Base-by-base conservation (phyloP, 2,329 filamentous ascomycete species). In the Fusarium odoratissimum region DNA sequence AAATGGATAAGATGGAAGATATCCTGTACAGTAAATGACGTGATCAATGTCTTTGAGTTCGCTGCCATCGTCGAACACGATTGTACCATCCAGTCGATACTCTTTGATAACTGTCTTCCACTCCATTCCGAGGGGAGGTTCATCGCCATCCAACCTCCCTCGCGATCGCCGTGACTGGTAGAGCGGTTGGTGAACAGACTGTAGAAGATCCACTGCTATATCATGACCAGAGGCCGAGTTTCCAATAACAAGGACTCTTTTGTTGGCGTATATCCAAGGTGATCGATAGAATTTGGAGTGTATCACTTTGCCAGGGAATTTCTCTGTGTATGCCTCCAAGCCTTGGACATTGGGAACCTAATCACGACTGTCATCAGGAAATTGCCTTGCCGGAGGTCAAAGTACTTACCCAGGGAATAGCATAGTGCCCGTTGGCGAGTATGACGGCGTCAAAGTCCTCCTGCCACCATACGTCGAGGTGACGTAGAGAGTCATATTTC, bases 81-180 rank as follows among this genome's bases (percentile, higher is more conserved):
- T 79, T 45, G 84, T 67, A 31, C 86, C 82, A 75, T 83, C 79
- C 55, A 80, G 14, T 30, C 79, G 71, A 73, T 83, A 90, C 35
- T 84, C 80, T 2, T 73, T 79, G 46, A 91, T 84, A 16, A 87
- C 73, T 0, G 87, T 86, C 71, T 88, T 89, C 88, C 88, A 90
- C 10, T 75, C 81, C 8, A 89, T 83, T 0, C 86, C 87, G 0
- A 75, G 38, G 0, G 84, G 84, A 2, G 88, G 86, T 12, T 78
- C 61, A 33, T 83, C 77, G 16, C 86, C 86, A 52, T 90, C 88
- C 84, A 87, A 89, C 9, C 83, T 81, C 1, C 84, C 85, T 7
- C 76, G 78, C 3, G 86, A 86, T 14, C 87, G 80, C 5, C 86
- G 81, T 0, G 88, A 90, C 62, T 88, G 84, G 66, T 86, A 86